phyloP scores from a whole-genome alignment of 192 early-diverging fungal genomes.

The Coemansia sp. region DNA sequence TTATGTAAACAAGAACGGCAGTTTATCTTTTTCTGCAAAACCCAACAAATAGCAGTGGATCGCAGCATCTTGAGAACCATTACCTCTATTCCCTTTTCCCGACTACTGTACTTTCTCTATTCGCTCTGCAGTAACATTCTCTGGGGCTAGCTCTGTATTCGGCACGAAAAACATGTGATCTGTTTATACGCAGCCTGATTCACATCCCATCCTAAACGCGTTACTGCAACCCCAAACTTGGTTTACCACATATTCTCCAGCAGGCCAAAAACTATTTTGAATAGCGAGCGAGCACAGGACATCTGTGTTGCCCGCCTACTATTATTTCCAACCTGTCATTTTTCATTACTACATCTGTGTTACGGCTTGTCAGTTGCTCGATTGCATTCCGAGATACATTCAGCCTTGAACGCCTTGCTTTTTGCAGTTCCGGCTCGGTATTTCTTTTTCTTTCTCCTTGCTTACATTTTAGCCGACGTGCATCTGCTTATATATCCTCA shows the following conservation, averaged over 20 bases:
- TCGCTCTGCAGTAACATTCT: neutral
- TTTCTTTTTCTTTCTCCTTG: neutral
- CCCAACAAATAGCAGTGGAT: neutral
- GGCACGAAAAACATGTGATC: neutral
- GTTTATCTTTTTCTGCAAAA: conserved; percentile 3
- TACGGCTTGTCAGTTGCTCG: neutral
- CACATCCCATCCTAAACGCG: neutral
- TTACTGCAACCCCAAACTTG: neutral
- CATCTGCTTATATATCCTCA: neutral
- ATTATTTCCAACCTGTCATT: neutral
- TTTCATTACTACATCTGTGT: neutral
- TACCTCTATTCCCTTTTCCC: neutral
- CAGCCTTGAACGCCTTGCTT: neutral
- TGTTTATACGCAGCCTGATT: neutral
- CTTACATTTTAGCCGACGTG: neutral
- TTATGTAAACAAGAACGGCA: neutral
- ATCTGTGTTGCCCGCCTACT: neutral
- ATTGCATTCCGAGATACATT: neutral
- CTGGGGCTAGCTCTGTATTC: neutral
- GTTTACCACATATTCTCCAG: no score
- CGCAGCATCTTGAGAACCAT: neutral
- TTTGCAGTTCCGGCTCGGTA: neutral
- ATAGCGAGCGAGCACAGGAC: no score
- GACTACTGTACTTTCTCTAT: neutral
- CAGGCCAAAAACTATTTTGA: no score